Conservation (phyloP, 2,329 filamentous ascomycete species). For the Exophiala calicioides region DNA sequence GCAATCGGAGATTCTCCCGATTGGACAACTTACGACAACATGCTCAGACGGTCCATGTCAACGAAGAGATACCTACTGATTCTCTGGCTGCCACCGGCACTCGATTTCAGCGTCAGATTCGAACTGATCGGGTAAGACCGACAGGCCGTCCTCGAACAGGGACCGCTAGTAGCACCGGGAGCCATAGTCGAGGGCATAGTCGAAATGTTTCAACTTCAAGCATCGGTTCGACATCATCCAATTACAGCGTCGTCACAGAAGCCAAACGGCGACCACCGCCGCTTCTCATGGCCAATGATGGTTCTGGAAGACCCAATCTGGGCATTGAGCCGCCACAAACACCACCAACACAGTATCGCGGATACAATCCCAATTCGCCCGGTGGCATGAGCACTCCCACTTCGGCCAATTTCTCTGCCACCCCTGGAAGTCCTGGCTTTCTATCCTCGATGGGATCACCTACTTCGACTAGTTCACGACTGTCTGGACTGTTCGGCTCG, state of each 20-base stretch:
- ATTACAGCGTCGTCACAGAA: constrained; percentile 61
- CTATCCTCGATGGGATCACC: constrained; percentile 71
- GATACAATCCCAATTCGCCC: constrained; percentile 67
- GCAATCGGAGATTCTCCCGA: constrained; percentile 85
- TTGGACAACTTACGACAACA: constrained; percentile 95
- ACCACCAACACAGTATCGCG: constrained; percentile 64
- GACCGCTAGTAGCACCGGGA: constrained; percentile 71
- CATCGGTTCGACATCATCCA: constrained; percentile 73
- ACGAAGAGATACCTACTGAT: constrained; percentile 92
- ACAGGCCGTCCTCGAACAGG: constrained; percentile 73
- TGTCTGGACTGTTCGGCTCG: constrained; percentile 71
- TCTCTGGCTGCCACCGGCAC: constrained; percentile 91
- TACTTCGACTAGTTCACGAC: constrained; percentile 66
- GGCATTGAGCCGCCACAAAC: constrained; percentile 69
- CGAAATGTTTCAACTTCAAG: constrained; percentile 85
- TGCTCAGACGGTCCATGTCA: constrained; percentile 95
- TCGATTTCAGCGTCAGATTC: constrained; percentile 86
- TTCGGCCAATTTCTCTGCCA: constrained; percentile 77
- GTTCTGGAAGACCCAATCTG: constrained; percentile 62
- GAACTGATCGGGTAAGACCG: constrained; percentile 79
- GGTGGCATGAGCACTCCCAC: constrained; percentile 79
- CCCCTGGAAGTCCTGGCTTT: constrained; percentile 75
- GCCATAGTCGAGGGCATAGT: constrained; percentile 75
- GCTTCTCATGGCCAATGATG: constrained; percentile 78
- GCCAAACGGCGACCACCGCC: constrained; percentile 73